These are phyloP conservation scores for Obba rivulosa DNA, from an alignment of 768 basidiomycete species.

Conservation along the genomic window DNA sequence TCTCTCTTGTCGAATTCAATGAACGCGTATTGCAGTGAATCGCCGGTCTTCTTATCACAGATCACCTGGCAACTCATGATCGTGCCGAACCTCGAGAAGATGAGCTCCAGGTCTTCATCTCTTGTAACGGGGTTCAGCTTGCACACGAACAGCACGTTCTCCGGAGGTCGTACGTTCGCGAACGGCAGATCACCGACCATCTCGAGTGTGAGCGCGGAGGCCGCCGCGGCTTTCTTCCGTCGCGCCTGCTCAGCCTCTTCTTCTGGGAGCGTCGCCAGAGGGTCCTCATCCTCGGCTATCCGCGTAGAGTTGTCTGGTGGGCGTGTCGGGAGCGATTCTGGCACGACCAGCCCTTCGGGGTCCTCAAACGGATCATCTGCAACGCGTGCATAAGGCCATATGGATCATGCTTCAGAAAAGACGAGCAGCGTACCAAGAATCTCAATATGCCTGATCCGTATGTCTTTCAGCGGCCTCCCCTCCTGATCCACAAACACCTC, in stretches of 20 bases:
- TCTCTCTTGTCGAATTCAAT: slow-evolving; percentile 95
- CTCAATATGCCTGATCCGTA: slow-evolving; percentile 93
- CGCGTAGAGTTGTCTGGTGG: slow-evolving; percentile 85
- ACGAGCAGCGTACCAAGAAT: slow-evolving; percentile 63
- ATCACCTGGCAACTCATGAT: slow-evolving; percentile 99
- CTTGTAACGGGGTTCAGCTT: slow-evolving; percentile 94
- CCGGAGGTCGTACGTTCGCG: slow-evolving; percentile 95
- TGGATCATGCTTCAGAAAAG: neutral
- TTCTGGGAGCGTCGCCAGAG: slow-evolving; percentile 72
- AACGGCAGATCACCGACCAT: slow-evolving; percentile 99
- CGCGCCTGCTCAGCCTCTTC: slow-evolving; percentile 79
- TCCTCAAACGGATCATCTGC: slow-evolving; percentile 95
- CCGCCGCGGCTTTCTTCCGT: slow-evolving; percentile 84
- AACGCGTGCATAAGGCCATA: neutral
- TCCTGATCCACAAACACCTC: slow-evolving; percentile 87
- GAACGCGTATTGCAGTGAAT: slow-evolving; percentile 96
- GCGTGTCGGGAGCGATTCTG: slow-evolving; percentile 70
- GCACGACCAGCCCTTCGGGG: slow-evolving; percentile 66
- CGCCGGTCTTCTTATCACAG: slow-evolving; percentile 91
- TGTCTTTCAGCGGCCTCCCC: slow-evolving; percentile 88
- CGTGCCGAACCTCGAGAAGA: slow-evolving; percentile 91
- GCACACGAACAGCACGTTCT: slow-evolving; percentile 98
- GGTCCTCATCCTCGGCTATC: slow-evolving; percentile 94
- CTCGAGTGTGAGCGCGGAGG: slow-evolving; percentile 93
- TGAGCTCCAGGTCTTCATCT: slow-evolving; percentile 95